Conservation (phyloP, 1,284 basidiomycete genomes). For the Vanrija sp. region DNA sequence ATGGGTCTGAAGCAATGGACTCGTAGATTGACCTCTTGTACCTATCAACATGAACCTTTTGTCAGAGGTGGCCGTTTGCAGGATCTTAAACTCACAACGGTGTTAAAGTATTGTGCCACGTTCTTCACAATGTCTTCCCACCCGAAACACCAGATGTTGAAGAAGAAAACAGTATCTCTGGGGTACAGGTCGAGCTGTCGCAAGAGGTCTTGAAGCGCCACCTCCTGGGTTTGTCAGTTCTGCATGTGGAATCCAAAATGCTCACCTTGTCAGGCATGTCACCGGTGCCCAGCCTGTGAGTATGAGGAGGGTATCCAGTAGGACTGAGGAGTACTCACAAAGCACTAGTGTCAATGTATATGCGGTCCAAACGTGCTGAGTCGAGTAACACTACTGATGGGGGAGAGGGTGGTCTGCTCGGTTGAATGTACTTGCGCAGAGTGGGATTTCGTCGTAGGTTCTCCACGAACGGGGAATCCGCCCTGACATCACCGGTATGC, state of each 20-base stretch:
- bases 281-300: slow-evolving; percentile 53
- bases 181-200: slow-evolving; percentile 67
- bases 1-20: slow-evolving; percentile 57
- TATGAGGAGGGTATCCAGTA: slow-evolving; percentile 2
- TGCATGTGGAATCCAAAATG: neutral
- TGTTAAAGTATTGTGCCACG: slow-evolving; percentile 61
- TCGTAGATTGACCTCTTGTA: slow-evolving; percentile 73
- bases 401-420: neutral
- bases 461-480: slow-evolving; percentile 73
- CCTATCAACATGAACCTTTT: slow-evolving; percentile 78
- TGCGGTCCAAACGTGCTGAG: slow-evolving; percentile 58
- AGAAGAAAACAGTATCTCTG: slow-evolving; percentile 67
- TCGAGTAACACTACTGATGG: too few relatives aligned
- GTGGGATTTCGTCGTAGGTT: slow-evolving; percentile 63
- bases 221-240: slow-evolving; percentile 52
- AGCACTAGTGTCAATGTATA: slow-evolving; percentile 73
- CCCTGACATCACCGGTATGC: slow-evolving; percentile 89
- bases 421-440: slow-evolving; percentile 64
- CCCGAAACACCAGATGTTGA: slow-evolving; percentile 92
- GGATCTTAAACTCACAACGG: slow-evolving; percentile 52
- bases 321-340: slow-evolving; percentile 27
- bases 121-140: slow-evolving; percentile 80
- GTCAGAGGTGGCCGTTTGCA: neutral
- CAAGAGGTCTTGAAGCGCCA: slow-evolving; percentile 64
- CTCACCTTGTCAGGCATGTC: slow-evolving; percentile 70